Evolutionary conservation across 768 basidiomycete species (phyloP), one percentile per base, ranked within the genome.

Genomic region (Suillus hirtellus): DNA sequence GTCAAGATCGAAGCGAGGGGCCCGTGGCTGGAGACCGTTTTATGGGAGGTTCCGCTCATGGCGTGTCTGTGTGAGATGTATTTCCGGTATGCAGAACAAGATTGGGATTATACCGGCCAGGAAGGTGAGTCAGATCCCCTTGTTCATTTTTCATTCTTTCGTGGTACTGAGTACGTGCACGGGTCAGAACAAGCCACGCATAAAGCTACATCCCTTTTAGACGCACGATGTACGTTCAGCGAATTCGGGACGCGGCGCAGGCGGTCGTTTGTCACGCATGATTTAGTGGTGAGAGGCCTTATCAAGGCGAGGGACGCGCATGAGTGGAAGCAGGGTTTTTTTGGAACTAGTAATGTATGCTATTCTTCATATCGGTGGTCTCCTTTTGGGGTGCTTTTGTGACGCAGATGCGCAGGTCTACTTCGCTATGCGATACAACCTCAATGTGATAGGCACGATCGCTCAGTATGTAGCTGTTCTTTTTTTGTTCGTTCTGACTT

Each of bases 41-140:
- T 97, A 34, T 99, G 96, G 88, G 97, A 99, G 77, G 95, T 98
- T 1, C 96, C 95, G 1, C 78, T 99, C 59, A 95, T 99, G 94
- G 88, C 95, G 15, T 87, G 87, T 66, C 79, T 99, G 59, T 94
- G 92, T 70, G 95, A 99, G 73, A 86, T 87, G 21, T 96, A 93
- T 77, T 99, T 96, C 77, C 81, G 77, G 21, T 81, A 82, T 19
- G 88, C 86, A 43, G 84, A 84, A 68, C 89, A 81, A 1, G 89
- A 96, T 69, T 99, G 96, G 96, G 84, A 75, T 61, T 87, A 95
- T 65, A 86, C 89, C n/a, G 87, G 88, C 5, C 93, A 95, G 75
- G 80, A 85, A 76, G 89, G 95, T 92, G 47, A 63, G 76, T 8
- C 1, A 27, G 31, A 27, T 5, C 12, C 14, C 21, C 0, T 24